Evolutionary conservation across 2,329 filamentous ascomycete species (phyloP).

Genomic region (Fusarium fujikuroi): DNA sequence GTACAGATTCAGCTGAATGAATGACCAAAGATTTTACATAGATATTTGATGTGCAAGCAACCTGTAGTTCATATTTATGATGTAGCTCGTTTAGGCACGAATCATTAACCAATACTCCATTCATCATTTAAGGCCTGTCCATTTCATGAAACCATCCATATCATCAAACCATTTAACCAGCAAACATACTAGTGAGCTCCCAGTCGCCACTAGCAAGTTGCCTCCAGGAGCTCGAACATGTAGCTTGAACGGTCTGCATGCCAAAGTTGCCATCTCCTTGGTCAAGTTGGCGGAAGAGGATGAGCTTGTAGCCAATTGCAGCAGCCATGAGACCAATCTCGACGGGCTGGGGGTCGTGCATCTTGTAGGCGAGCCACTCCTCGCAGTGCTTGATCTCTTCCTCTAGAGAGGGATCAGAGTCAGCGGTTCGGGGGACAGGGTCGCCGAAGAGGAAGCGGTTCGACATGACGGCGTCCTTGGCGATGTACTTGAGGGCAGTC

Average conservation of each 20-base stretch:
- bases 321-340: constrained; percentile 45
- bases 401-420: constrained; percentile 44
- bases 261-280: constrained; percentile 35
- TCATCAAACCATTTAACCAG: constrained; percentile 24
- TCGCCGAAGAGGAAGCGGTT: constrained; percentile 46
- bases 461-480: constrained; percentile 44
- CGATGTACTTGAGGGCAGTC: constrained; percentile 43
- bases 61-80: constrained; percentile 6
- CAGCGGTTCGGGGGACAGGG: constrained; percentile 33
- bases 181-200: constrained; percentile 46
- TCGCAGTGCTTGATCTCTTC: constrained; percentile 44
- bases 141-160: constrained; percentile 20
- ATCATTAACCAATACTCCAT: constrained; percentile 32
- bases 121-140: constrained; percentile 24
- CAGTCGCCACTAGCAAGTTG: constrained; percentile 45
- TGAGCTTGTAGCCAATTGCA: constrained; percentile 42
- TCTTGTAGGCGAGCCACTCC: constrained; percentile 46
- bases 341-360: constrained; percentile 44
- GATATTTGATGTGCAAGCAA: not conserved
- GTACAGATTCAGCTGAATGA: not conserved
- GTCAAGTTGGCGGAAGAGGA: constrained; percentile 42
- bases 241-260: constrained; percentile 41
- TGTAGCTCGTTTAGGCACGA: constrained; percentile 11
- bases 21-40: too few species aligned
- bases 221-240: constrained; percentile 45